Percentiles rank a stretch among this genome's conserved stretches.
These are phyloP conservation scores for Coemansia sp. DNA, from an alignment of 192 early-diverging fungal species.

Conservation along the genomic window DNA sequence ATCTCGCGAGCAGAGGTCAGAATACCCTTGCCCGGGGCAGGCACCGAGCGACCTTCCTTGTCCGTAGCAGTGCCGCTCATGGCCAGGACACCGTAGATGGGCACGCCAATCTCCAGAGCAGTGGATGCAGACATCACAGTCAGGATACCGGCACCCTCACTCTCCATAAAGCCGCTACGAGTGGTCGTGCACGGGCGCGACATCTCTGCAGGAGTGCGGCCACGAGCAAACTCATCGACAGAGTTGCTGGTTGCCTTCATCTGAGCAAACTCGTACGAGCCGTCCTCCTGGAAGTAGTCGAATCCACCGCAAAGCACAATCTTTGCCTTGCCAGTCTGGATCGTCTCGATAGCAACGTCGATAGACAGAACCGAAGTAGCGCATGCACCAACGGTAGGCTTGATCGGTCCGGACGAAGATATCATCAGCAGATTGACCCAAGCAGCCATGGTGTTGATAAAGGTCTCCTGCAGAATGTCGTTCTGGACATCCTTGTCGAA, in stretches of 20 bases:
- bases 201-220: conserved; percentile 86
- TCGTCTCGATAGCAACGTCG: conserved; percentile 89
- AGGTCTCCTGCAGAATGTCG: conserved; percentile 93
- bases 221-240: conserved; percentile 78
- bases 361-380: conserved; percentile 89
- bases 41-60: conserved; percentile 90
- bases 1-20: conserved; percentile 82
- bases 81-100: conserved; percentile 88
- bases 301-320: conserved; percentile 90
- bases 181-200: conserved; percentile 86
- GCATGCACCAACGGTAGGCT: conserved; percentile 76
- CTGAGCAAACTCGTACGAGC: conserved; percentile 94
- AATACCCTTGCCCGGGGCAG: conserved; percentile 90
- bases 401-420: conserved; percentile 90
- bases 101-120: conserved; percentile 88
- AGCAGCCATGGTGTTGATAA: conserved; percentile 64
- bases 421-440: conserved; percentile 97
- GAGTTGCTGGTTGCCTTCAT: conserved; percentile 95
- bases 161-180: conserved; percentile 93
- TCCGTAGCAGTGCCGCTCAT: conserved; percentile 89
- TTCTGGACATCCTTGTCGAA: conserved; percentile 78
- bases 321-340: conserved; percentile 86
- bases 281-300: conserved; percentile 92
- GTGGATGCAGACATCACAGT: conserved; percentile 86
- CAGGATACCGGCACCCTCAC: conserved; percentile 87